Evolutionary conservation across 768 basidiomycete genomes (phyloP).

Genomic region (Rhizopogon vesiculosus): DNA sequence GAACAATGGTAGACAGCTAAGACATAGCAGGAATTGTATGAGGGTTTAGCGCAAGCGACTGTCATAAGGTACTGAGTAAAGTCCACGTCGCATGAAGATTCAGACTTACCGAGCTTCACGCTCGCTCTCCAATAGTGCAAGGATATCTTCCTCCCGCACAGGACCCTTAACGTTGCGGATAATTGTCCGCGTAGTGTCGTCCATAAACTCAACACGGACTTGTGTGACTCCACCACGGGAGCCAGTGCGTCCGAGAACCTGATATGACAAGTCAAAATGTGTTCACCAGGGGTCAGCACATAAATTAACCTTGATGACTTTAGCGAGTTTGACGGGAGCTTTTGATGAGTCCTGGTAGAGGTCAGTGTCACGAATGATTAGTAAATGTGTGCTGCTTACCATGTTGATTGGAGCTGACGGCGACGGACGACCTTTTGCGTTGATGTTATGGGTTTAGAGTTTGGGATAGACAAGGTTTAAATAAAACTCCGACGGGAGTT

Average conservation of each 20-base stretch:
- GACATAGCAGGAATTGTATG: not conserved
- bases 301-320: conserved; percentile 82
- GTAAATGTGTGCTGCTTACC: not conserved
- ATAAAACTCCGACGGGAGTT: conserved; percentile 4
- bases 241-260: conserved; percentile 98
- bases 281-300: not conserved
- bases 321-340: conserved; percentile 94
- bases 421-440: conserved; percentile 4
- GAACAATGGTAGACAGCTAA: not conserved
- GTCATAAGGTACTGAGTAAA: not conserved
- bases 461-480: conserved; percentile 1
- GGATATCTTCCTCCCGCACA: conserved; percentile 92
- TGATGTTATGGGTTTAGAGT: conserved; percentile 1
- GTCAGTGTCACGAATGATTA: not conserved
- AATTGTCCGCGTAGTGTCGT: conserved; percentile 91
- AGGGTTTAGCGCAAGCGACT: conserved; percentile 2
- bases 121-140: conserved; percentile 95
- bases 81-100: not conserved
- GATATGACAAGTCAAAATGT: conserved; percentile 9
- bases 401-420: conserved; percentile 1
- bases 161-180: conserved; percentile 99
- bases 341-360: conserved; percentile 70
- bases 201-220: conserved; percentile 99
- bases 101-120: conserved; percentile 87
- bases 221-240: conserved; percentile 99